Evolutionary conservation across 352 stramenopile genomes (phyloP), one percentile per base, ranked within the genome.

Genomic region (Stephanocyclus meneghinianus): DNA sequence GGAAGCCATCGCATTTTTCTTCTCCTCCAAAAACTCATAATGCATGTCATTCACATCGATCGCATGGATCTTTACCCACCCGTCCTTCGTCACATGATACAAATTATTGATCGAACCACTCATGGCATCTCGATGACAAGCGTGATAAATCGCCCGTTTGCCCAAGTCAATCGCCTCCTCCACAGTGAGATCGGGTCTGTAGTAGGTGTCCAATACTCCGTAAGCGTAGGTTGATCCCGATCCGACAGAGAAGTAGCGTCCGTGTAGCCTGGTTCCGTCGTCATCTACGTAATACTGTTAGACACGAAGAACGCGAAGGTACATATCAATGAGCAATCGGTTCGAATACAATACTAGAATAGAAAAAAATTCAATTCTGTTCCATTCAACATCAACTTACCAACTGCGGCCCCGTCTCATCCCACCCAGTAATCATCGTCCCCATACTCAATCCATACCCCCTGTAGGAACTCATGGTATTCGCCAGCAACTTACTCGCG

Each of bases 351-450:
- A 40, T 9, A 40, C 35, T 8, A 0, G 35, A 40, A 8, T 9
- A 40, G 35, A 40, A 40, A 5, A 26, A 59, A 32, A 26, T 1
- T 26, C 21, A 1, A 26, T 26, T 1, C 21, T 1, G 21, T 26
- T 26, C 10, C 15, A 26, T 5, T 32, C 18, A 32, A 59, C 8
- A 59, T 32, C 15, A 59, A 26, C 18, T 59, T 30, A 59, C 50
- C 50, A 99, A 93, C 86, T 98, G 95, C 5, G 97, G 97, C 69
- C 98, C 94, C 9, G 91, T 97, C 76, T 97, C 97, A 93, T 99
- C 98, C 94, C 98, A 99, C 65, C 98, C 98, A 79, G 98, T 98
- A 87, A 99, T 97, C 98, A 99, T 99, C 81, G 98, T 99, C 51
- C 98, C 98, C 85, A 99, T 97, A 64, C 85, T 94, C 30, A 97